Conservation (phyloP, 2,329 filamentous ascomycete species). For the Penicillium hesseltinei region DNA sequence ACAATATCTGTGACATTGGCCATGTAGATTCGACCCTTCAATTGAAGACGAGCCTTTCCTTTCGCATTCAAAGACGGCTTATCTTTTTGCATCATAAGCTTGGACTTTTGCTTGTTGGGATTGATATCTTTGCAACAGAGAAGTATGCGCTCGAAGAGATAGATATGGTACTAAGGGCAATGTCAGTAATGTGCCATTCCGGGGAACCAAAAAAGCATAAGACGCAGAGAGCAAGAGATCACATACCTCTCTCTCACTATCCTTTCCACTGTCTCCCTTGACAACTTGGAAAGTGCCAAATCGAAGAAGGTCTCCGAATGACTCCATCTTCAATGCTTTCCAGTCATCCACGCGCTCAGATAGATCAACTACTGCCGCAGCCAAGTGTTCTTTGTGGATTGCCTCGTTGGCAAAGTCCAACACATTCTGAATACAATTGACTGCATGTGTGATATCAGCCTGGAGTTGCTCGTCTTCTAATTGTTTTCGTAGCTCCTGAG, state of each 20-base stretch:
- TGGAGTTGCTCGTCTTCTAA: slow-evolving; percentile 69
- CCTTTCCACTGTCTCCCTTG: slow-evolving; percentile 72
- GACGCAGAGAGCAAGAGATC: slow-evolving; percentile 3
- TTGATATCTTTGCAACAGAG: slow-evolving; percentile 96
- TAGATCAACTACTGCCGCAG: slow-evolving; percentile 80
- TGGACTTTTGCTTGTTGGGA: slow-evolving; percentile 73
- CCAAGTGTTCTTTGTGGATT: slow-evolving; percentile 80
- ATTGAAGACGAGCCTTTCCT: slow-evolving; percentile 74
- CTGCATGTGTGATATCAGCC: slow-evolving; percentile 71
- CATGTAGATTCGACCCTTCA: slow-evolving; percentile 99
- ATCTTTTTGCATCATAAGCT: slow-evolving; percentile 62
- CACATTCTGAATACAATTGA: slow-evolving; percentile 77
- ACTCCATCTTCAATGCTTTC: slow-evolving; percentile 87
- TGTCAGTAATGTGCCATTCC: slow-evolving; percentile 17
- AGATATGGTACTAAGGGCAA: slow-evolving; percentile 78
- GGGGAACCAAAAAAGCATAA: background rate
- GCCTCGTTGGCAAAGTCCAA: slow-evolving; percentile 85
- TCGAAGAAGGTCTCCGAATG: slow-evolving; percentile 85
- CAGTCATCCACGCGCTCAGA: slow-evolving; percentile 86
- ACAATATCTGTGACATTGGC: slow-evolving; percentile 96
- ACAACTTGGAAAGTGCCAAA: slow-evolving; percentile 90
- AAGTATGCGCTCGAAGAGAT: slow-evolving; percentile 91
- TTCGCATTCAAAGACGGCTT: slow-evolving; percentile 68
- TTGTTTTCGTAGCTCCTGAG: slow-evolving; percentile 80
- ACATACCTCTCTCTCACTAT: slow-evolving; percentile 83